Evolutionary conservation across 768 basidiomycete species (phyloP), one percentile per base, ranked within the genome.

Genomic region (Trametes cingulata): DNA sequence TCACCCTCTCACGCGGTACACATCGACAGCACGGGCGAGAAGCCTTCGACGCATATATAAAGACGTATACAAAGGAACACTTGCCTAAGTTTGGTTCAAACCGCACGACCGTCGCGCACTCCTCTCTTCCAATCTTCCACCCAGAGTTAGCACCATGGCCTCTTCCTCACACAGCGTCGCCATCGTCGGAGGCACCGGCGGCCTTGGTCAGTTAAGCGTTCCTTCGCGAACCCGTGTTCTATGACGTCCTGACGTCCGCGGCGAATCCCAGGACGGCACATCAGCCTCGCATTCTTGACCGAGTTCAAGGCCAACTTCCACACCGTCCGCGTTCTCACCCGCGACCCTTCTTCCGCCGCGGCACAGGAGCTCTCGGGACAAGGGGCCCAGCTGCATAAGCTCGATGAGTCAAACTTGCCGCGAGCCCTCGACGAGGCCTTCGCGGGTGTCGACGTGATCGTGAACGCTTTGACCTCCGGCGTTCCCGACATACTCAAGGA

Each of bases 401-500:
- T 69, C 20, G 51, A 61, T 20, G 48, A 59, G 33, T 25, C 41
- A 10, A 35, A 49, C 15, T 10, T 56, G 14, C 22, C 55, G 37
- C 10, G 55, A 9, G 55, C 57, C 22, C 56, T 69, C 24, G 57
- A 65, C 37, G 35, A 33, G 0, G 61, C 46, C 4, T 52, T 62
- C 27, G 33, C 29, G 24, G 68, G 64, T 6, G 64, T 62, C 4
- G 68, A 71, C 52, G 65, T 68, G 37, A 49, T 69, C 42, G 62
- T 71, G n/a, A 67, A 63, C 52, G 58, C 61, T 3, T 33, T 65
- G 45, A 41, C 43, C 12, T 24, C 35, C 9, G 29, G 14, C 0
- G 36, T 33, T 10, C 36, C 59, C 17, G 25, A 14, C 12, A 60
- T 36, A 8, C 41, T 35, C 19, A 47, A 42, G 20, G 48, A 66